Evolutionary conservation across 2,329 filamentous ascomycete genomes (phyloP).

Genomic region (Bipolaris cookei): DNA sequence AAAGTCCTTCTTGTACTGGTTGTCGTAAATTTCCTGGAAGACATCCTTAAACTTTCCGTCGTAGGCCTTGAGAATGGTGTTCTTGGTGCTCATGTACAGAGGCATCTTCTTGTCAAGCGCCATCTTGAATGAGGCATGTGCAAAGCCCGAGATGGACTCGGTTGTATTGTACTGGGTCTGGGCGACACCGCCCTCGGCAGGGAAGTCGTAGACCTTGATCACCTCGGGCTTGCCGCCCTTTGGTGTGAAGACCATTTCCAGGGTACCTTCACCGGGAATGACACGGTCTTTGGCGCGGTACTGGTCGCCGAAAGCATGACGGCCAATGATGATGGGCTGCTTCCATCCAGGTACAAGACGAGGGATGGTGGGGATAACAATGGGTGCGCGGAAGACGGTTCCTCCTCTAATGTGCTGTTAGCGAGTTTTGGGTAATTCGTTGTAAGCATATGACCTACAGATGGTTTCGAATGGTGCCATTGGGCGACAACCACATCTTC

Average conservation of each 20-base stretch:
- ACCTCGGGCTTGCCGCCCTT: constrained; percentile 78
- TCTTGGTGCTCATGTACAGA: constrained; percentile 99
- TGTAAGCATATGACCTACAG: constrained; percentile 52
- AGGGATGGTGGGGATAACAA: constrained; percentile 91
- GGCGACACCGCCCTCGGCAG: constrained; percentile 82
- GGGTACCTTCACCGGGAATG: constrained; percentile 79
- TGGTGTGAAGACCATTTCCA: constrained; percentile 95
- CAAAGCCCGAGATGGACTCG: constrained; percentile 92
- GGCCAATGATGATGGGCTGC: constrained; percentile 98
- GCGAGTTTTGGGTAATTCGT: not conserved
- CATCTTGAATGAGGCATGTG: constrained; percentile 95
- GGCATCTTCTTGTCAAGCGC: constrained; percentile 85
- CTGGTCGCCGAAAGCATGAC: constrained; percentile 98
- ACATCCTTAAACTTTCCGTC: constrained; percentile 99
- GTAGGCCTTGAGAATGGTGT: constrained; percentile 99
- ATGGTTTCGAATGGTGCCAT: constrained; percentile 79
- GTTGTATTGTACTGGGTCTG: constrained; percentile 99
- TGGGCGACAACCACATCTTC: constrained; percentile 99
- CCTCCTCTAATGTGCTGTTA: constrained; percentile 65
- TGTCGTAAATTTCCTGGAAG: constrained; percentile 96
- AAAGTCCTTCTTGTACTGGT: constrained; percentile 83
- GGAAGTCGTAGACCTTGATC: constrained; percentile 90
- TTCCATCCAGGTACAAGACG: constrained; percentile 96
- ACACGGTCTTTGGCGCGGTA: constrained; percentile 96
- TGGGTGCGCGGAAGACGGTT: constrained; percentile 98